Base-by-base conservation (phyloP, 2,329 filamentous ascomycete genomes). In the Penicillium capsulatum region DNA sequence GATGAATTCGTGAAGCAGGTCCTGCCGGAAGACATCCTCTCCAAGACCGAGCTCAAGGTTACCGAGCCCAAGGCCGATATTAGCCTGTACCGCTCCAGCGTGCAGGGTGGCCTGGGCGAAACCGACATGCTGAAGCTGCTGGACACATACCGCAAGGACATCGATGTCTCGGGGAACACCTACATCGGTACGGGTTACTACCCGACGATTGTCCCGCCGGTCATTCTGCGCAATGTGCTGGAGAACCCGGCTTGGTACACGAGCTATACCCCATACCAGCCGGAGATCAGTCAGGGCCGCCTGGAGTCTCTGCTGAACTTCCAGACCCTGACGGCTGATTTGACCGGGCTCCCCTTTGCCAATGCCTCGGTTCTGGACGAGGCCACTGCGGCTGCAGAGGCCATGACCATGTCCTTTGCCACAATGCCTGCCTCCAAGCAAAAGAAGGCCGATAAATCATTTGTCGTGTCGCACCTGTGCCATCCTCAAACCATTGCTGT, bases 241-340 rank as follows among this genome's bases (percentile, higher is more conserved):
- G 89, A 97, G 73, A 91, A 85, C 63, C 91, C 91, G 4, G 89
- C 83, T 7, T 97, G 91, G 91, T 97, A 97, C 66, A 97, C 91
- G 28, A 95, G 89, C 69, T 96, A 97, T 66, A 96, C 91, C 0
- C 91, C 91, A 11, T 97, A 96, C 68, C 91, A 97, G 70, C 85
- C 91, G 2, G 91, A 97, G 70, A 95, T 97, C 71, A 95, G 89
- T 64, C 91, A 97, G 69, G 91, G 91, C 24, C 82, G 91, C 39
- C 69, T 97, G 47, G 88, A 96, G 73, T 94, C 88, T 4, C 72
- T 97, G 38, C 73, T 97, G 48, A 97, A 97, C 73, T 97, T 89
- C 71, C 91, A 97, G 73, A 97, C 91, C 13, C 75, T 97, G 72
- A 84, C 94, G 7, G 81, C 83, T 2, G 91, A 96, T 61, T 72